Percentiles rank a stretch among this genome's conserved stretches.
These are phyloP conservation scores for Leptodontidium sp. DNA, from an alignment of 2,329 filamentous ascomycete species.

Conservation along the genomic window DNA sequence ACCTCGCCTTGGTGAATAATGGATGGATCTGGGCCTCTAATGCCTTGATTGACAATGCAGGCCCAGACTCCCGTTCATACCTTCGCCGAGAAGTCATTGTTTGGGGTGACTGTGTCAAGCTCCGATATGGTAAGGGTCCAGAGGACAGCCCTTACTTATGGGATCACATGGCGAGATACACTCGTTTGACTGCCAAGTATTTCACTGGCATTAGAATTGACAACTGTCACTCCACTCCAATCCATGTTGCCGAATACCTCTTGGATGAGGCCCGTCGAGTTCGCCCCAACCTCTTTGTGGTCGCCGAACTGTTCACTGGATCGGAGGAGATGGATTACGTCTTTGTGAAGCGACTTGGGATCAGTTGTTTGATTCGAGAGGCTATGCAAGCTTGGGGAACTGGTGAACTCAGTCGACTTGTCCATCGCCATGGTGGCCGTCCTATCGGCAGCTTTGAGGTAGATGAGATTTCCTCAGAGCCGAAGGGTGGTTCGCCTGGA, in stretches of 20 bases:
- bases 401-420: constrained; percentile 87
- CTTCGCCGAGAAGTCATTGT: constrained; percentile 95
- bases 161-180: constrained; percentile 96
- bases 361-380: constrained; percentile 92
- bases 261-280: constrained; percentile 91
- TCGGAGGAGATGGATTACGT: constrained; percentile 96
- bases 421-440: constrained; percentile 91
- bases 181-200: constrained; percentile 89
- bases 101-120: constrained; percentile 98
- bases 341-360: constrained; percentile 90
- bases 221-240: constrained; percentile 95
- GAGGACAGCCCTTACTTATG: constrained; percentile 93
- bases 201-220: constrained; percentile 97
- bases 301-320: constrained; percentile 94
- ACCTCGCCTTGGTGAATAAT: constrained; percentile 89
- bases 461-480: constrained; percentile 79
- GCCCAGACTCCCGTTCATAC: constrained; percentile 88
- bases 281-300: constrained; percentile 87
- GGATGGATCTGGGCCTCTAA: constrained; percentile 99
- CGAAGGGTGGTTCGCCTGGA: constrained; percentile 50
- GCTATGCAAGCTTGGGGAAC: constrained; percentile 99
- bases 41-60: constrained; percentile 92
- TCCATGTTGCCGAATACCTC: constrained; percentile 94
- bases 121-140: constrained; percentile 83
- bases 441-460: constrained; percentile 97